phyloP scores from a whole-genome alignment of 805 yeast species.

The Sugiyamaella smithiae region DNA sequence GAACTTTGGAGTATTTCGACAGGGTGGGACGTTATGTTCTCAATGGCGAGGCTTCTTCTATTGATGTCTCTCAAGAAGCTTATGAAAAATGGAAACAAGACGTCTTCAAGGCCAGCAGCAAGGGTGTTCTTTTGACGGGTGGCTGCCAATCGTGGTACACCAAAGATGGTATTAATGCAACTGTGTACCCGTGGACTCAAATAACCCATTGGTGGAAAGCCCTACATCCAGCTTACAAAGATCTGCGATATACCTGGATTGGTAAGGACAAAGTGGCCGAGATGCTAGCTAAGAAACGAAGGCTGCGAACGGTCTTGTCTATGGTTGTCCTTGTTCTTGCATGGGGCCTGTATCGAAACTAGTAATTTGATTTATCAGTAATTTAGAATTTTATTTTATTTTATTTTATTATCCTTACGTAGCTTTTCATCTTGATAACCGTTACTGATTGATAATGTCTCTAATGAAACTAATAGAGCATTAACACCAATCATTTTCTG shows the following conservation, averaged over 20 bases:
- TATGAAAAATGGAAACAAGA: constrained; percentile 17
- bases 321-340: background rate
- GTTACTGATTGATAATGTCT: too few relatives aligned
- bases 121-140: constrained; percentile 16
- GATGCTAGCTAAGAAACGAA: background rate
- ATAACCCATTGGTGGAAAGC: constrained; percentile 18
- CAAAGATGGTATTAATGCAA: constrained; percentile 15
- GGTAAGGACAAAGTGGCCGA: background rate
- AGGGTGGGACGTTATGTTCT: constrained; percentile 17
- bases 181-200: constrained; percentile 23
- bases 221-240: constrained; percentile 10
- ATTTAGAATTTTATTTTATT: too few relatives aligned
- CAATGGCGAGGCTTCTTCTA: constrained; percentile 10
- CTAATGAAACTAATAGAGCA: too few relatives aligned
- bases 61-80: constrained; percentile 19
- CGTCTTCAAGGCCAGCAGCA: constrained; percentile 11
- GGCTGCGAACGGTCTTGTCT: background rate
- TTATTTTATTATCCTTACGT: too few relatives aligned
- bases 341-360: too few relatives aligned
- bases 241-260: constrained; percentile 3
- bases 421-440: too few relatives aligned
- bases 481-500: too few relatives aligned
- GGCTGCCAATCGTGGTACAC: constrained; percentile 24
- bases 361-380: too few relatives aligned
- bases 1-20: constrained; percentile 17